These are phyloP conservation scores for Picochlorum costavermella DNA, from an alignment of 139 green algal species.

Conservation along the genomic window DNA sequence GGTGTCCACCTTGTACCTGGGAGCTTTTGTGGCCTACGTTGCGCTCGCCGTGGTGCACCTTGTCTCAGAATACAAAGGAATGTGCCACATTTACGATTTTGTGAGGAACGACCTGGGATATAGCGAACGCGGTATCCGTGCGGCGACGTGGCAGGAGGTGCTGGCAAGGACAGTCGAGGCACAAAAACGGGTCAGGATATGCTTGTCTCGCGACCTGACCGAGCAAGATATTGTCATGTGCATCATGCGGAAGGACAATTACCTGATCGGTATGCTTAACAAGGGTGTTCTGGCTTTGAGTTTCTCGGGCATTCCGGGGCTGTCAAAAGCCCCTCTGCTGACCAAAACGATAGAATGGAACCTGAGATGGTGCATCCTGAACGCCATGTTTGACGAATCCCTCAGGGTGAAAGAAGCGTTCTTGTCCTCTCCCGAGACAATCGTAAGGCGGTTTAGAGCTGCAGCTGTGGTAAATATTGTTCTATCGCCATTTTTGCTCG, in stretches of 20 bases:
- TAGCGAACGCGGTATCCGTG: conserved; percentile 52
- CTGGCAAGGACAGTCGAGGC: conserved; percentile 65
- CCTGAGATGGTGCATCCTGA: conserved; percentile 75
- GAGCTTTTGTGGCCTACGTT: conserved; percentile 50
- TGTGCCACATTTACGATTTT: conserved; percentile 57
- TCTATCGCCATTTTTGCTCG: conserved; percentile 78
- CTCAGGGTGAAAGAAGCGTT: conserved; percentile 59
- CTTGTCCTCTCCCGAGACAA: conserved; percentile 31
- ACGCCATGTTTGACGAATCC: conserved; percentile 82
- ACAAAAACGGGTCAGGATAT: conserved; percentile 68
- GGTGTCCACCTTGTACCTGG: conserved; percentile 60
- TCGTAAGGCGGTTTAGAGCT: conserved; percentile 44
- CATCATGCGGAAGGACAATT: conserved; percentile 95
- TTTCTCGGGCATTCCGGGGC: conserved; percentile 32
- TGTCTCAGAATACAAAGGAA: conserved; percentile 39
- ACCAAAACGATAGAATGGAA: conserved; percentile 95
- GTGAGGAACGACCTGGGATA: conserved; percentile 61
- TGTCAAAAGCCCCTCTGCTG: conserved; percentile 58
- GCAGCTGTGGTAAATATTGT: conserved; percentile 58
- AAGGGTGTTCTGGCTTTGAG: conserved; percentile 54
- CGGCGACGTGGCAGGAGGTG: conserved; percentile 81
- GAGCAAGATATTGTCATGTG: conserved; percentile 76
- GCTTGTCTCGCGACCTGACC: conserved; percentile 65
- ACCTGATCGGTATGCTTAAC: conserved; percentile 85
- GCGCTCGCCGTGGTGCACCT: conserved; percentile 41